Evolutionary conservation across 2,329 filamentous ascomycete species (phyloP).

Genomic region (Mycogone perniciosa): DNA sequence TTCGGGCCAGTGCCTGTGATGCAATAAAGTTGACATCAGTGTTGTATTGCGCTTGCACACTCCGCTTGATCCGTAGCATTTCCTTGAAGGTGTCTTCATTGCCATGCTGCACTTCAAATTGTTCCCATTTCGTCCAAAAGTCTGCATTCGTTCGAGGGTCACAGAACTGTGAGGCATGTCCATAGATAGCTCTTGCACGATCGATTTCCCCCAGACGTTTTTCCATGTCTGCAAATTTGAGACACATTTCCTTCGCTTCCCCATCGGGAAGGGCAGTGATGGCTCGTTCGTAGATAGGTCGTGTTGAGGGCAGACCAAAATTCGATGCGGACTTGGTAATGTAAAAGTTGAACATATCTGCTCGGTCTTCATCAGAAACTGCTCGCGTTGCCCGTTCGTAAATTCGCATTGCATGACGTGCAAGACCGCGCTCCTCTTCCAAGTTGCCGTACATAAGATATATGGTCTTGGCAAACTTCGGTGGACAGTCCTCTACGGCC

Average conservation of each 20-base stretch:
- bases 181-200: slow-evolving; percentile 89
- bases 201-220: slow-evolving; percentile 88
- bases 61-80: slow-evolving; percentile 96
- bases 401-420: slow-evolving; percentile 96
- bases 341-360: slow-evolving; percentile 99
- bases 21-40: slow-evolving; percentile 99
- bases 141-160: slow-evolving; percentile 83
- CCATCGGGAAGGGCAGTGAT: slow-evolving; percentile 88
- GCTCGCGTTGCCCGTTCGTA: slow-evolving; percentile 95
- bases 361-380: slow-evolving; percentile 87
- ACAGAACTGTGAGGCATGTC: slow-evolving; percentile 94
- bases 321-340: slow-evolving; percentile 98
- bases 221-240: slow-evolving; percentile 98
- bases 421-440: slow-evolving; percentile 90
- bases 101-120: slow-evolving; percentile 93
- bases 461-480: slow-evolving; percentile 90
- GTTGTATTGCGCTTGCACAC: slow-evolving; percentile 96
- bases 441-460: slow-evolving; percentile 98
- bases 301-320: slow-evolving; percentile 89
- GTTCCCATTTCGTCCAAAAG: slow-evolving; percentile 97
- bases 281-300: slow-evolving; percentile 92
- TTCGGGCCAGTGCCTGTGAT: slow-evolving; percentile 82
- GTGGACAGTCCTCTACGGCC: slow-evolving; percentile 87
- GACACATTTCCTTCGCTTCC: slow-evolving; percentile 95
- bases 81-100: slow-evolving; percentile 99